phyloP scores from a whole-genome alignment of 1,284 basidiomycete species.

The Ceratobasidium sp. region DNA sequence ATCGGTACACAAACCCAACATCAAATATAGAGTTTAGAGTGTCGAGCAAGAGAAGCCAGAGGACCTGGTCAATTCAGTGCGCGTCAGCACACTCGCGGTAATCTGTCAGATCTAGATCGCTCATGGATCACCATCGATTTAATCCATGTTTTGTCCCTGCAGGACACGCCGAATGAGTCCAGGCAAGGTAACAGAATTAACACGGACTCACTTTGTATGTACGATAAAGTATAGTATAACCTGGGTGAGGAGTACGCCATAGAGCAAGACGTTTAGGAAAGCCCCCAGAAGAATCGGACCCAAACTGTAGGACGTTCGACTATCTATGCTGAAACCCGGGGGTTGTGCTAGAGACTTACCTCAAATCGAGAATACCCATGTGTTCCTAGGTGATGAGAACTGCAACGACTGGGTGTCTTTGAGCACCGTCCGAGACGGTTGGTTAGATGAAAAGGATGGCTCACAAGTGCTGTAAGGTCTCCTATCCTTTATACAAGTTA shows the following conservation, averaged over 20 bases:
- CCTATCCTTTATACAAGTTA: too few relatives aligned
- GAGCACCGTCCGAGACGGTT: too few relatives aligned
- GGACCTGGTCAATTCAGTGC: slow-evolving; percentile 14
- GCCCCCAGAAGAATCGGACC: slow-evolving; percentile 27
- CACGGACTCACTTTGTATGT: background rate
- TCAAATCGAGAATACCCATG: slow-evolving; percentile 4
- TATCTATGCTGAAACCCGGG: background rate
- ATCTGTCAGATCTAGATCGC: background rate
- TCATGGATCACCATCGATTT: background rate
- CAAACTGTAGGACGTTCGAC: background rate
- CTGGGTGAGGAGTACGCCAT: slow-evolving; percentile 14
- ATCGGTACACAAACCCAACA: slow-evolving; percentile 21
- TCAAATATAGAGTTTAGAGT: slow-evolving; percentile 27
- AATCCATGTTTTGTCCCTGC: slow-evolving; percentile 18
- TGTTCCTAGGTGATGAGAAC: too few relatives aligned
- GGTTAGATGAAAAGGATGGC: too few relatives aligned
- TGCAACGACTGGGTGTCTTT: too few relatives aligned
- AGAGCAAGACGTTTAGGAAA: slow-evolving; percentile 20
- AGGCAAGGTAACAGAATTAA: background rate
- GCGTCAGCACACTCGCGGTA: background rate
- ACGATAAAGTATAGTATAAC: background rate
- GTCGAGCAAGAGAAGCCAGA: slow-evolving; percentile 11
- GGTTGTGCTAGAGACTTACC: background rate
- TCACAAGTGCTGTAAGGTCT: too few relatives aligned
- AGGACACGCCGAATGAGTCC: background rate